These are phyloP conservation scores for Lineolata rhizophorae DNA, from an alignment of 495 filamentous ascomycete genomes.

Conservation along the genomic window DNA sequence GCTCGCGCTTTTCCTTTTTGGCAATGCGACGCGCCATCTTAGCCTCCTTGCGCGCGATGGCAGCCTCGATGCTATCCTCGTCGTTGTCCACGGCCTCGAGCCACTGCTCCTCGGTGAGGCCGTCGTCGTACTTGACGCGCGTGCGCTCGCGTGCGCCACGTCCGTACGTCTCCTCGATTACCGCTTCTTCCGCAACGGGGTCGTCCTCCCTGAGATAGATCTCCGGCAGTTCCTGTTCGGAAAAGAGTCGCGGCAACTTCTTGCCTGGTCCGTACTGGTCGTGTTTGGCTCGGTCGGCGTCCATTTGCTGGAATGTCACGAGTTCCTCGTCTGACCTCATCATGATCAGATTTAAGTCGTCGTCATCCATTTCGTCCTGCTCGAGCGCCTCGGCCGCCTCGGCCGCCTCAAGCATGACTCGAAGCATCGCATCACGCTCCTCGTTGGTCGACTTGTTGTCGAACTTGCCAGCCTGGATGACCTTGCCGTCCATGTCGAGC, in stretches of 20 bases:
- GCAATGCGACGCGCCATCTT: constrained; percentile 55
- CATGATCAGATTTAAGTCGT: constrained; percentile 70
- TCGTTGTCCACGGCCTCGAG: constrained; percentile 81
- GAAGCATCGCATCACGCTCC: constrained; percentile 85
- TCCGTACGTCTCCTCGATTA: constrained; percentile 53
- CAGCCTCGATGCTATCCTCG: constrained; percentile 82
- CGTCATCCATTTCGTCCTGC: constrained; percentile 78
- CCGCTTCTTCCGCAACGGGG: constrained; percentile 54
- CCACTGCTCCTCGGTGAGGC: constrained; percentile 97
- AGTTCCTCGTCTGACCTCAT: constrained; percentile 21
- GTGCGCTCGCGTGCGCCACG: constrained; percentile 88
- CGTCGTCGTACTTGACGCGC: constrained; percentile 86
- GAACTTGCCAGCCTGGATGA: constrained; percentile 97
- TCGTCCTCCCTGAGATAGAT: constrained; percentile 80
- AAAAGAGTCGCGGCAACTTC: constrained; percentile 54
- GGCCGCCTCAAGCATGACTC: constrained; percentile 76
- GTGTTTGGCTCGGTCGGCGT: constrained; percentile 43
- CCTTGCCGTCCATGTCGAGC: constrained; percentile 97
- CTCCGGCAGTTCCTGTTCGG: constrained; percentile 76
- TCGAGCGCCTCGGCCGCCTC: constrained; percentile 66
- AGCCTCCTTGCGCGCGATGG: constrained; percentile 73
- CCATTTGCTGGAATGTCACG: constrained; percentile 29
- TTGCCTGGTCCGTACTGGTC: constrained; percentile 51
- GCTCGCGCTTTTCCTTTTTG: constrained; percentile 42
- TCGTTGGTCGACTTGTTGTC: constrained; percentile 99